These are phyloP conservation scores for Didymella glomerata DNA, from an alignment of 2,329 filamentous ascomycete genomes.

Conservation along the genomic window DNA sequence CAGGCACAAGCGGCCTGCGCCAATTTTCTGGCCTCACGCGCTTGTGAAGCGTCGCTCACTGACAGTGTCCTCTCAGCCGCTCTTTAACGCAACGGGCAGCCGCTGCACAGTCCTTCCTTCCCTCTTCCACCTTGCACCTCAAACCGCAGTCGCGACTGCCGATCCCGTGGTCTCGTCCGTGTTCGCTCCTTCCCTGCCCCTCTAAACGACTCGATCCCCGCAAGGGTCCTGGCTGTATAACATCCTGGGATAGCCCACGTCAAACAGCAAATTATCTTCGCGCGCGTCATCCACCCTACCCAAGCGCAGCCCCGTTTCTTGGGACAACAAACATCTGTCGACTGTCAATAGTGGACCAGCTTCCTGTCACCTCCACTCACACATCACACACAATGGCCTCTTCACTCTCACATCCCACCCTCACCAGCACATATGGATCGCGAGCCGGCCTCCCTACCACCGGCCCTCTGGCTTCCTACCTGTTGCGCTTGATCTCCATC, in stretches of 20 bases:
- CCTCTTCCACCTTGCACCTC: neutral
- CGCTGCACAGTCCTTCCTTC: conserved; percentile 13
- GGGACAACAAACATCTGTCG: conserved; percentile 17
- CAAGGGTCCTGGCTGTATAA: conserved; percentile 16
- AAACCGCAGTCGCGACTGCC: conserved; percentile 13
- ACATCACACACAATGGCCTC: conserved; percentile 39
- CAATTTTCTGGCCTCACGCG: conserved; percentile 17
- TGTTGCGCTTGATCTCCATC: conserved; percentile 59
- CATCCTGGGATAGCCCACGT: conserved; percentile 15
- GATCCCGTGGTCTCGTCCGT: conserved; percentile 17
- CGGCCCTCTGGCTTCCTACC: conserved; percentile 58
- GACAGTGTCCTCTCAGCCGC: conserved; percentile 10
- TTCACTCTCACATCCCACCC: conserved; percentile 35
- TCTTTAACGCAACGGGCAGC: conserved; percentile 12
- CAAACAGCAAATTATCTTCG: conserved; percentile 21
- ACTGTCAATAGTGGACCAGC: conserved; percentile 3
- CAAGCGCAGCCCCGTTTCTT: conserved; percentile 1
- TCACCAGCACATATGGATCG: conserved; percentile 56
- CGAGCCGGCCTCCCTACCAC: conserved; percentile 55
- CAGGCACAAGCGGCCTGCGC: conserved; percentile 22
- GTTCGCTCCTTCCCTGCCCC: conserved; percentile 11
- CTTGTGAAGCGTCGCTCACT: conserved; percentile 7
- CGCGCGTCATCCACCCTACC: conserved; percentile 10
- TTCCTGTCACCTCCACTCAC: conserved; percentile 7
- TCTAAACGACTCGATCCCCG: conserved; percentile 15